Evolutionary conservation across 306 rosid species (phyloP), one percentile per base, ranked within the genome.

Genomic region (Quercus cerris): DNA sequence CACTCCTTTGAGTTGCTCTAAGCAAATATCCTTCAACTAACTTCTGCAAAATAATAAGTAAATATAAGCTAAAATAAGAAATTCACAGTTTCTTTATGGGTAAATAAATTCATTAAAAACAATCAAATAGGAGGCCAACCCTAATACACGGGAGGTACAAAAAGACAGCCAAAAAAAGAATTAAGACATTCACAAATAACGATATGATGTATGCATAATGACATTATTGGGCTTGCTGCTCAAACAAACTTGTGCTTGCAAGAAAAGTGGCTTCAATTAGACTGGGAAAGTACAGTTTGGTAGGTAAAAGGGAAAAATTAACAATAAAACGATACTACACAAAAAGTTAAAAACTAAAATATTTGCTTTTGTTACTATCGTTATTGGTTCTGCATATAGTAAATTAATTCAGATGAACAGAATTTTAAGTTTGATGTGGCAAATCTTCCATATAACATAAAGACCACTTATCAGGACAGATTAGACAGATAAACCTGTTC

Each of bases 1-100:
- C 98, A 86, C 98, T 90, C 86, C 99, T 81, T 82, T 93, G 96
- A 82, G 98, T 84, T 86, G 96, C 98, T 89, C 99, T 93, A 20
- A 95, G 98, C 80, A 95, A 88, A 89, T 93, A 95, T 33, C 99
- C 99, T 87, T 95, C 97, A 4, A 95, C 99, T 81, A 95, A 87
- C 77, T 28, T 90, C 99, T 95, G 97, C 75, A 91, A 80, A 81
- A 87, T 17, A 61, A 67, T 17, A 84, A 41, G 14, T 23, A 83
- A 25, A 63, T 66, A 82, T 75, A 38, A 78, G 73, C 78, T 81
- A 31, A 13, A 75, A 54, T 20, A 76, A 71, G 25, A 69, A 49
- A 66, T 41, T 35, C 35, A 79, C 51, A 57, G 20, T 61, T 49
- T 12, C 15, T 49, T 49, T 3, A 49, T 49, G 15, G 54, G 17